Conservation (phyloP, 371 early-diverging fungal genomes). For the Apophysomyces trapeziformis region DNA sequence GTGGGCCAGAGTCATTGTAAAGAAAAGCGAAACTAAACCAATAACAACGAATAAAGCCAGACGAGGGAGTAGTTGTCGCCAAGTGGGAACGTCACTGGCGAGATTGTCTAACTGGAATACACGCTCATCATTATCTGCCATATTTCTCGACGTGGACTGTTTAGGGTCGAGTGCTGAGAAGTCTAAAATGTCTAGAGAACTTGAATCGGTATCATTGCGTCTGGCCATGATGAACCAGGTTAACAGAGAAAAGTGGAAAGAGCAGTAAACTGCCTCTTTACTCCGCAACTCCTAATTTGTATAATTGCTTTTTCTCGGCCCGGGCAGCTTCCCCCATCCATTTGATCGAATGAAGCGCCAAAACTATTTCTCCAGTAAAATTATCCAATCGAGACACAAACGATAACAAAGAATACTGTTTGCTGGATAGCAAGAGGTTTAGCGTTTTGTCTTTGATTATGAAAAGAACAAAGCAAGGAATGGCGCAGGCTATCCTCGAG, state of each 20-base stretch:
- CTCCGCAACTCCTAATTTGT: not conserved
- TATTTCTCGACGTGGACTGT: not conserved
- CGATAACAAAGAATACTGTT: no score
- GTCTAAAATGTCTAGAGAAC: slow-evolving; percentile 6
- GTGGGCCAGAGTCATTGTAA: slow-evolving; percentile 44
- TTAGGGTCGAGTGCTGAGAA: slow-evolving; percentile 10
- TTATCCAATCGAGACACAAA: no score
- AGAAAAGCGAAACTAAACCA: slow-evolving; percentile 36
- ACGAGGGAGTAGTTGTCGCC: slow-evolving; percentile 38
- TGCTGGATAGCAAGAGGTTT: no score
- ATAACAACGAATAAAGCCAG: slow-evolving; percentile 36
- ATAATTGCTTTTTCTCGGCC: slow-evolving; percentile 7
- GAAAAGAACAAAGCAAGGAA: no score
- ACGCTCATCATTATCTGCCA: slow-evolving; percentile 28
- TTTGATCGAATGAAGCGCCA: no score
- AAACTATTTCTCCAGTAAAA: no score
- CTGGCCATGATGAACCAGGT: not conserved
- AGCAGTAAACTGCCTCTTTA: not conserved
- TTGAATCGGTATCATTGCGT: slow-evolving; percentile 4
- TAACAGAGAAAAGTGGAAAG: not conserved
- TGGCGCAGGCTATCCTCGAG: no score
- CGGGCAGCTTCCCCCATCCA: not conserved
- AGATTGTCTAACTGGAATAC: slow-evolving; percentile 21
- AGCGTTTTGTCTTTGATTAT: no score
- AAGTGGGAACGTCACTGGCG: slow-evolving; percentile 18